A percentile compares a stretch with the other conserved stretches of the same genome.
Conservation (phyloP, 192 early-diverging fungal genomes). For the Gaertneriomyces sp. region DNA sequence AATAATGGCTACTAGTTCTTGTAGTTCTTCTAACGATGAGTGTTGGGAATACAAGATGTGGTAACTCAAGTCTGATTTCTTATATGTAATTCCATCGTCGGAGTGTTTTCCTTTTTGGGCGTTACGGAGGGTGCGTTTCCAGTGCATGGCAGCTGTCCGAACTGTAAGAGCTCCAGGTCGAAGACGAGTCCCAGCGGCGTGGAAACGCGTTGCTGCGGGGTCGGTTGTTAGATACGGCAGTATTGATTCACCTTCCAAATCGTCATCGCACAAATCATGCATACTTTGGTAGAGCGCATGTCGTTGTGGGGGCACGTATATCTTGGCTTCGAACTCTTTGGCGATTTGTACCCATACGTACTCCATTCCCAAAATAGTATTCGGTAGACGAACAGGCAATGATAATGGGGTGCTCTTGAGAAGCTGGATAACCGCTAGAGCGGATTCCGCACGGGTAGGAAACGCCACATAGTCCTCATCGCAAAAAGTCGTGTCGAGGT, state of each 20-base stretch:
- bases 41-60: constrained; percentile 19
- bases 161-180: too few species aligned
- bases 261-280: too few species aligned
- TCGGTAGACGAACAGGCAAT: too few species aligned
- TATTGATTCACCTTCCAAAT: not conserved
- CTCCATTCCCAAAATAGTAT: too few species aligned
- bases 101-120: too few species aligned
- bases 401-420: not conserved
- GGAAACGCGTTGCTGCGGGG: constrained; percentile 16
- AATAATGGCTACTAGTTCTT: constrained; percentile 7
- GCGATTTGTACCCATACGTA: constrained; percentile 36
- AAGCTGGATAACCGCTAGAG: constrained; percentile 4
- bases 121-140: too few species aligned
- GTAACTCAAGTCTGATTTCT: not conserved
- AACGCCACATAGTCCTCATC: constrained; percentile 31
- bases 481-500: constrained; percentile 52
- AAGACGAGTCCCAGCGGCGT: constrained; percentile 8
- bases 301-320: constrained; percentile 3
- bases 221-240: constrained; percentile 18
- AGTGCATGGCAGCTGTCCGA: too few species aligned
- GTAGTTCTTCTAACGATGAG: constrained; percentile 17
- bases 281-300: constrained; percentile 2
- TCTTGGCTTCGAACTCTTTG: constrained; percentile 38
- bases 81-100: too few species aligned
- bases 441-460: constrained; percentile 26